These are phyloP conservation scores for Coccinonectria pachysandricola DNA, from an alignment of 2,329 filamentous ascomycete species.

Conservation along the genomic window DNA sequence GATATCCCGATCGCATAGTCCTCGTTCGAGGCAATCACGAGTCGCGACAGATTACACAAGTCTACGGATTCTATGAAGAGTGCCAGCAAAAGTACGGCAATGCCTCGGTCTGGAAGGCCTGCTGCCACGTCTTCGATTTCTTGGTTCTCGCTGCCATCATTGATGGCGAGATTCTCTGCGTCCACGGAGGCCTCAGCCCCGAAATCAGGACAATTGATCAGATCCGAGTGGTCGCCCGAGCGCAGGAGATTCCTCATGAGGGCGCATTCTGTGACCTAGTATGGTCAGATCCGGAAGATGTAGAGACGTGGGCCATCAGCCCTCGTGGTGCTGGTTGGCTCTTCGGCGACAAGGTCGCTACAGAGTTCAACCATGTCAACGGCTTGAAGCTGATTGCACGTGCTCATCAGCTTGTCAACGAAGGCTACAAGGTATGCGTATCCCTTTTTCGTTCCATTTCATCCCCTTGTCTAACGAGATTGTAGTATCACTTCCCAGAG, in stretches of 20 bases:
- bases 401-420: conserved; percentile 96
- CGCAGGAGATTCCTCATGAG: conserved; percentile 96
- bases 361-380: conserved; percentile 96
- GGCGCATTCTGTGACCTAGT: conserved; percentile 97
- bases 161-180: conserved; percentile 95
- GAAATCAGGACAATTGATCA: conserved; percentile 97
- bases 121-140: conserved; percentile 98
- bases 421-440: conserved; percentile 83
- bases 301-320: conserved; percentile 92
- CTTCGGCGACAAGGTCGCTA: conserved; percentile 94
- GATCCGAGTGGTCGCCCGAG: conserved; percentile 96
- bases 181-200: conserved; percentile 82
- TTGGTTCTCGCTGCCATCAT: conserved; percentile 94
- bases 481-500: conserved; percentile 81
- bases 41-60: conserved; percentile 93
- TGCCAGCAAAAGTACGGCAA: conserved; percentile 98
- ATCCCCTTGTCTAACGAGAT: conserved; percentile 17
- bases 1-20: conserved; percentile 91
- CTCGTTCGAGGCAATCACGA: conserved; percentile 97
- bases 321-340: conserved; percentile 95
- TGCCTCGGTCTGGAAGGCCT: conserved; percentile 99
- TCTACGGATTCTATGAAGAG: conserved; percentile 98
- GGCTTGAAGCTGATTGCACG: conserved; percentile 90
- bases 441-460: not conserved
- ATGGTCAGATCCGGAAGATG: conserved; percentile 95